Percentiles rank a stretch among this genome's conserved stretches.
phyloP scores from a whole-genome alignment of 306 rosid species.

The Quercus bicolor region DNA sequence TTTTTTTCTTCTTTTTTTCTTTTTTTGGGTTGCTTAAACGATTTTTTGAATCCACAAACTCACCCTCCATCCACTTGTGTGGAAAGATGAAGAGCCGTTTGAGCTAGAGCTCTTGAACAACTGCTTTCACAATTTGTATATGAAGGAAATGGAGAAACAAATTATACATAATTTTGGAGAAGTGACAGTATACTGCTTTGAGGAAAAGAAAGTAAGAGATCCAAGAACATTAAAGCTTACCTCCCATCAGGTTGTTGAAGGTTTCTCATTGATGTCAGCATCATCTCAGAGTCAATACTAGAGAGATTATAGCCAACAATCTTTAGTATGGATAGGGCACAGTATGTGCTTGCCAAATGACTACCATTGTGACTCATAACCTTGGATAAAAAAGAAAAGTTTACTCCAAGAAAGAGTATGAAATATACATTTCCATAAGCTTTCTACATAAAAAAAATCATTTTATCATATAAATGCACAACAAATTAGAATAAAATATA shows the following conservation, averaged over 20 bases:
- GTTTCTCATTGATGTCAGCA: conserved; percentile 67
- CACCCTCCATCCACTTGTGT: no score
- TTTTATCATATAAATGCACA: neutral
- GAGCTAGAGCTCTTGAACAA: neutral
- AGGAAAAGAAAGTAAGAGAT: neutral
- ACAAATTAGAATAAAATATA: neutral
- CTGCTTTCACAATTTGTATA: neutral
- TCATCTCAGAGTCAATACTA: conserved; percentile 41
- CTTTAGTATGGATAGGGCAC: conserved; percentile 77
- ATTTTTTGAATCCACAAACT: no score
- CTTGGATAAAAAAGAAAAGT: conserved; percentile 27
- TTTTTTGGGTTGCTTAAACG: no score
- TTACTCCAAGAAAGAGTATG: neutral
- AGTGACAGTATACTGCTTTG: neutral
- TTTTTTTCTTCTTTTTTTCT: no score
- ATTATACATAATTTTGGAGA: neutral
- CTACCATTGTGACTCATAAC: conserved; percentile 51
- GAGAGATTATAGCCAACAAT: conserved; percentile 69
- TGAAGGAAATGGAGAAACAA: neutral
- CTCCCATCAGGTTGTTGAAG: conserved; percentile 99
- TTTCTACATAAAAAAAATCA: neutral
- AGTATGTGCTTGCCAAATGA: conserved; percentile 91
- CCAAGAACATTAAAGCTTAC: conserved; percentile 34
- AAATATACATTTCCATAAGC: neutral
- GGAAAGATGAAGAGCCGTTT: no score